Base-by-base conservation (phyloP, 2,329 filamentous ascomycete species). In the Cladosporium phlei region DNA sequence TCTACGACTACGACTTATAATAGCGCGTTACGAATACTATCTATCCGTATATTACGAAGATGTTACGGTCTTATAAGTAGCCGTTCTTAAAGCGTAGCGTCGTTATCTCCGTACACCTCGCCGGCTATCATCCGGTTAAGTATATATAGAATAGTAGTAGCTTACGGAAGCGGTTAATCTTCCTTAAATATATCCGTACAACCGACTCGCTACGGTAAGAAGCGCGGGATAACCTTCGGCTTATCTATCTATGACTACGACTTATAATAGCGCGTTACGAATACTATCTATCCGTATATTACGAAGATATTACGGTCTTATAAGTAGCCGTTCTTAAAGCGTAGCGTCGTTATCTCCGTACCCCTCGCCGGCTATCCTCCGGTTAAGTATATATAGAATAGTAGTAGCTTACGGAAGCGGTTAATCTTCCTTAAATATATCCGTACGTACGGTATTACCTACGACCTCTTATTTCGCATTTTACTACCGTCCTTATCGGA, bases 1-100 rank as follows among this genome's bases (percentile, higher is more conserved):
- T 48, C 43, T 59, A 37, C n/a, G 45, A 58, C 47, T 56, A 42
- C 19, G 34, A 57, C 55, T 61, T 61, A 28, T 60, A 14, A 50
- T 60, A 61, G 27, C 47, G 28, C 19, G 53, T 48, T 0, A 60
- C 52, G 8, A 46, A 50, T 6, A 60, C 53, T 0, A 60, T 45
- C 16, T 50, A 22, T 17, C 52, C 38, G 9, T 56, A 34, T 16
- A 57, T 37, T 5, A 56, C 38, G 28, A 59, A 57, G 30, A 59
- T 47, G 29, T 60, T 60, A 2, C 46, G 32, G 48, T 59, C 46
- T 35, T 59, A 38, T 11, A 54, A 45, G 16, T 50, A 30, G 9
- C 56, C 40, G 20, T 60, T 59, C 9, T 24, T 25, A 43, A 53
- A 52, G 17, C 47, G 42, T 6, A 56, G 38, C 9, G 48, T 49